Evolutionary conservation across 2,329 filamentous ascomycete genomes (phyloP), one percentile per base, ranked within the genome.

Genomic region (Botrytis galanthina): DNA sequence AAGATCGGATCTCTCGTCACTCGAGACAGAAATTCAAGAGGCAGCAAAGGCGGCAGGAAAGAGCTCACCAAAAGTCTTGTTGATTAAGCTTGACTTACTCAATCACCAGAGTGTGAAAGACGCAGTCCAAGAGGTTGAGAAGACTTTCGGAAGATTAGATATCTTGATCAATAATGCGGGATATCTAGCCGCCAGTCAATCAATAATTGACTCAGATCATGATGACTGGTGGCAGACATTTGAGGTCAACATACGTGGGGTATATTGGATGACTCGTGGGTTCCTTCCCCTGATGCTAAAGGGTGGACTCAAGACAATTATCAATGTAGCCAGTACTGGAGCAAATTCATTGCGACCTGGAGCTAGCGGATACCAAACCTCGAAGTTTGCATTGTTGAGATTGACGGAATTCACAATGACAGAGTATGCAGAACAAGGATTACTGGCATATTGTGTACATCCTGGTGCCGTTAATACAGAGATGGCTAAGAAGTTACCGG

Each of bases 331-430:
- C 3, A 86, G 84, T 57, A 81, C 85, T 1, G 86, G 83, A 7
- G 84, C 81, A 0, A 80, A 82, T 72, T 74, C 82, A 70, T 77
- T 83, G 29, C 74, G 77, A 4, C 76, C 77, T 0, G 83, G 85
- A n/a, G 79, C 79, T 1, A 84, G 83, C 35, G 82, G 81, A 6
- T 89, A 89, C 73, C 80, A 83, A 71, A 83, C 82, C 2, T 81
- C 82, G 37, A 89, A 89, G 77, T 81, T 87, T 57, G 87, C 86
- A 10, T 72, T 87, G 48, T 76, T 84, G 26, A 81, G 86, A 18
- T 82, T 89, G 62, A 85, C 84, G 1, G 86, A 89, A 77, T 85
- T 84, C 75, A 75, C 87, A 14, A 81, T 82, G 57, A 79, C 79
- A 0, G 87, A 88, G 63, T 85, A 87, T 76, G 81, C 76, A 4